Base-by-base conservation (phyloP, 2,329 filamentous ascomycete species). In the Aspergillus phoenicis region DNA sequence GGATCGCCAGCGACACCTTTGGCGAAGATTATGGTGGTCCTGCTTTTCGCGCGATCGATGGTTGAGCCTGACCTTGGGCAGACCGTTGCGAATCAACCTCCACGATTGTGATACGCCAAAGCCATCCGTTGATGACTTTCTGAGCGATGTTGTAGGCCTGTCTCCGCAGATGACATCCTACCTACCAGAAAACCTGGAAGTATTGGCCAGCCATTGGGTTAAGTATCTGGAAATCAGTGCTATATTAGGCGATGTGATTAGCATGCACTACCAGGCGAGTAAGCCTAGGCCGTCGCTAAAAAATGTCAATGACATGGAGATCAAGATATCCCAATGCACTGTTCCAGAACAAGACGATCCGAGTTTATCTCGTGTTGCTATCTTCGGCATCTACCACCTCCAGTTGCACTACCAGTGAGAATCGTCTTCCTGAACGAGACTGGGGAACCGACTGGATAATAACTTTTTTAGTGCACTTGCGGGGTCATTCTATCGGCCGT, bases 11-110 rank as follows among this genome's bases (percentile, higher is more conserved):
- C 64, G 66, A 45, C 60, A 55, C 28, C 60, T 78, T 8, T 78
- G 76, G 75, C 71, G 76, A 24, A 74, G 75, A 10, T 69, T 80
- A 20, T 80, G 77, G 78, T 78, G 76, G 77, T 75, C 69, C 39
- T 78, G 73, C 57, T 71, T 79, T 52, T 73, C 74, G 41, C 73
- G 78, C 38, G 78, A 81, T 64, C 70, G 75, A 4, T 80, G 77
- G 78, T 64, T 79, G 17, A 72, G 76, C 39, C 68, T 79, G 7
- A 75, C 70, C 0, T 64, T 78, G 59, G 78, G 78, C 1, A 71
- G 78, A 43, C 78, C 78, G 28, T 65, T 79, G 63, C 72, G 78
- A 6, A 77, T 78, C 47, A 66, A 76, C 59, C 67, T 72, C 4
- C 69, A 75, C 39, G 76, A 78, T 57, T 78, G 73, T 60, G 75